Evolutionary conservation across 805 yeast species (phyloP).

Genomic region (Yarrowia sp.): DNA sequence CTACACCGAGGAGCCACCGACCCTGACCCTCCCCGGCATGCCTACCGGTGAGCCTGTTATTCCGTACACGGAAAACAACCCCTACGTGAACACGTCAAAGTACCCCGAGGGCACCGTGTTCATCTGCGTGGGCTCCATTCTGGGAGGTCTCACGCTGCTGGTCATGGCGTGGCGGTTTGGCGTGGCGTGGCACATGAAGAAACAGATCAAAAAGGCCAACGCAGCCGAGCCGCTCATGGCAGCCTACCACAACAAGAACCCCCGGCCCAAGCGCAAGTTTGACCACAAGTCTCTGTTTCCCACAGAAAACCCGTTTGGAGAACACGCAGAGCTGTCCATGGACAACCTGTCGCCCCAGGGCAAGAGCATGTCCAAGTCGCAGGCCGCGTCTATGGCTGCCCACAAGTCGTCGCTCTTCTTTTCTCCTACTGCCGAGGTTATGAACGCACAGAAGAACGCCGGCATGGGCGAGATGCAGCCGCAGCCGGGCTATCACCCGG

Average conservation of each 20-base stretch:
- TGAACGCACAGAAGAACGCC: conserved; percentile 42
- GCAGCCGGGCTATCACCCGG: conserved; percentile 2
- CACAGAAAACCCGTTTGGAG: conserved; percentile 26
- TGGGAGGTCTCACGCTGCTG: conserved; percentile 54
- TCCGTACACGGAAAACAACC: conserved; percentile 46
- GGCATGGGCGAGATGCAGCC: background rate
- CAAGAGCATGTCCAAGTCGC: conserved; percentile 13
- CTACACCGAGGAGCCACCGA: conserved; percentile 13
- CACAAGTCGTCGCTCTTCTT: conserved; percentile 47
- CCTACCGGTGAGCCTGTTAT: conserved; percentile 3
- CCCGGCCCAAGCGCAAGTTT: conserved; percentile 5
- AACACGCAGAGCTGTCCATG: conserved; percentile 15
- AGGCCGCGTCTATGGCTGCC: conserved; percentile 27
- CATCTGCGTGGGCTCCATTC: conserved; percentile 71
- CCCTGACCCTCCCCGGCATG: background rate
- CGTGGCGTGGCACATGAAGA: conserved; percentile 46
- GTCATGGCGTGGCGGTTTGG: conserved; percentile 53
- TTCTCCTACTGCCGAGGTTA: conserved; percentile 76
- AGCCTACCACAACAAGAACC: background rate
- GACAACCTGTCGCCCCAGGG: conserved; percentile 23
- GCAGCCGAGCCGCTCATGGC: conserved; percentile 27
- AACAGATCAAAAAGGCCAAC: conserved; percentile 49
- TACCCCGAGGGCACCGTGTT: conserved; percentile 76
- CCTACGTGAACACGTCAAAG: conserved; percentile 51
- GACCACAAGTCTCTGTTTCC: conserved; percentile 3